Percentiles rank a stretch among this genome's conserved stretches.
These are phyloP conservation scores for Zygnema circumcarinatum DNA, from an alignment of 139 green algal genomes.

Conservation along the genomic window DNA sequence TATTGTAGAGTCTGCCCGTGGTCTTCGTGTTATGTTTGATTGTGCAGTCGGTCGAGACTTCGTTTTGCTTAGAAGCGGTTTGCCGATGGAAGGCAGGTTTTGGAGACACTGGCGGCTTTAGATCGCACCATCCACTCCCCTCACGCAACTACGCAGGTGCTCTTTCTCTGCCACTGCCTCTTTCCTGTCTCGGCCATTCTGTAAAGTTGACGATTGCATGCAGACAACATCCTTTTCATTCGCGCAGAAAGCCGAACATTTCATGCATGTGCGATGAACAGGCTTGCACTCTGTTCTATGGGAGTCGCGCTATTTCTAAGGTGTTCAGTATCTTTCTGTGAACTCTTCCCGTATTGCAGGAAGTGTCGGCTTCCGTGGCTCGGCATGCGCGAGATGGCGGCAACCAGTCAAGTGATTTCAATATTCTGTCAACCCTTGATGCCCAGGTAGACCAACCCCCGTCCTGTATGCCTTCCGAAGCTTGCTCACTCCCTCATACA, in stretches of 20 bases:
- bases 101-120: constrained; percentile 77
- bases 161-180: background rate
- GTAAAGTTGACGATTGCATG: too few relatives aligned
- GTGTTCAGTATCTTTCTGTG: too few relatives aligned
- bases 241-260: background rate
- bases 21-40: too few relatives aligned
- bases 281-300: background rate
- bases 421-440: constrained; percentile 57
- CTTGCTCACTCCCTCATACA: background rate
- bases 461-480: background rate
- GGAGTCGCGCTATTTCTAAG: too few relatives aligned
- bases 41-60: too few relatives aligned
- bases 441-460: too few relatives aligned
- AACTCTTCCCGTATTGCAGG: too few relatives aligned
- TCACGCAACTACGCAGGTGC: constrained; percentile 73
- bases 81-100: too few relatives aligned
- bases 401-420: constrained; percentile 57
- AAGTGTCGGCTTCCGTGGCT: background rate
- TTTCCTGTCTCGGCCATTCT: background rate
- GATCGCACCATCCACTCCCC: constrained; percentile 77
- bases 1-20: too few relatives aligned
- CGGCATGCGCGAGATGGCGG: constrained; percentile 10
- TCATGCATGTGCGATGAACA: background rate
- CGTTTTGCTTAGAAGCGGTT: too few relatives aligned
- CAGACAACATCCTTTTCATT: too few relatives aligned